A percentile compares a stretch with the other conserved stretches of the same genome.
These are phyloP conservation scores for Rhododendron mucronatum DNA, from an alignment of 148 eudicot genomes.

Conservation along the genomic window DNA sequence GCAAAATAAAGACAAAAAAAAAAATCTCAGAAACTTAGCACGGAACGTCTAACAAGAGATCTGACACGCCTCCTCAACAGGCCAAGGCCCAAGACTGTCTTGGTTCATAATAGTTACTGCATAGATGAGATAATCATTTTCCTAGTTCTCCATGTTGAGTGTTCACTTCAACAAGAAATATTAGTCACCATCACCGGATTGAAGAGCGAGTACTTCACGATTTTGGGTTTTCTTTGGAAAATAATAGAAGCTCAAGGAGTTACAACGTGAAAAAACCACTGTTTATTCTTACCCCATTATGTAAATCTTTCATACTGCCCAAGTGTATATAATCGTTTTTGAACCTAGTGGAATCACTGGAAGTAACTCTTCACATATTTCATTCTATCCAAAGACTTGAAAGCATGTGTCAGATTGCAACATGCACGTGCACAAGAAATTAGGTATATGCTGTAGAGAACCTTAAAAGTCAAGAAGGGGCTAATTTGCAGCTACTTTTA, in stretches of 20 bases:
- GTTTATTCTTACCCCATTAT: neutral
- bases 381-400: neutral
- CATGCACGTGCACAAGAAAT: neutral
- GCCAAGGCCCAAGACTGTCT: constrained; percentile 1
- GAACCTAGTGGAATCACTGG: neutral
- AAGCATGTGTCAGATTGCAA: neutral
- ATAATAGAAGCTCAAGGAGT: neutral
- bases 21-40: neutral
- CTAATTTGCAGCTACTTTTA: neutral
- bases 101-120: neutral
- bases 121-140: neutral
- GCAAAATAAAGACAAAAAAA: neutral
- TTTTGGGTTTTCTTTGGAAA: neutral
- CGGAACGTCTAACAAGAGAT: neutral
- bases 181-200: neutral
- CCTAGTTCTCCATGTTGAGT: neutral
- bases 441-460: neutral
- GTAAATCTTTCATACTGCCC: neutral
- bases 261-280: neutral
- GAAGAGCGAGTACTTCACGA: neutral
- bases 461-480: neutral
- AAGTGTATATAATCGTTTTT: neutral
- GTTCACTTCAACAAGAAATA: neutral
- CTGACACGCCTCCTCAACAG: neutral
- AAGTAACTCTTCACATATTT: neutral